Base-by-base conservation (phyloP, 2,329 filamentous ascomycete genomes). In the Thielaviopsis populi region DNA sequence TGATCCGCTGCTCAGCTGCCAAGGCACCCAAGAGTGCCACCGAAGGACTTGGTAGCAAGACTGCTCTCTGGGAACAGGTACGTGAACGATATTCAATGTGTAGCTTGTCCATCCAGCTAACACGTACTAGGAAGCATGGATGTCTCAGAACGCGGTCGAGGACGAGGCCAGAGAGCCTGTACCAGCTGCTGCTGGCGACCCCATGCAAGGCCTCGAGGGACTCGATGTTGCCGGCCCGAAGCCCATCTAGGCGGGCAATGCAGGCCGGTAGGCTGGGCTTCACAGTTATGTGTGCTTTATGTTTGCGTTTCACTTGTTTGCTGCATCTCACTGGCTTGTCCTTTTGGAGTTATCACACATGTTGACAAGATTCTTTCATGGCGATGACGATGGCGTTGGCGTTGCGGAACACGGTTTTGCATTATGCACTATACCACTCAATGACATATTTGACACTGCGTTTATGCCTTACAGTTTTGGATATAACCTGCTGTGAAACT, bases 41-140 rank as follows among this genome's bases (percentile, higher is more conserved):
- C 62, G 90, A 95, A 73, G 91, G 91, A 0, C 74, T 99, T 54
- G 91, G 92, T 27, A 95, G 90, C 77, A 95, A 91, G 75, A 96
- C 87, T 54, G 95, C 94, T 37, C 80, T 99, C 59, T 99, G 94
- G 95, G 89, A 96, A 74, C 92, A 97, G 85, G 94, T 96, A 75
- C 40, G 61, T 67, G 22, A 27, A 63, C 53, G n/a, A 63, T 30
- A 46, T 19, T 15, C 37, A 48, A 13, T 19, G 10, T 8, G 6
- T 11, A 13, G 19, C 24, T 41, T 33, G 19, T 13, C 40, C 15
- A 15, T n/a, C 54, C 17, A 37, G 50, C 66, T 64, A 64, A 66
- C 65, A 46, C 42, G 8, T 54, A 24, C 64, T 69, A 97, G 92
- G 95, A 99, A 78, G 88, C 88, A 48, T 99, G 94, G 84, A 77